A percentile compares a stretch with the other conserved stretches of the same genome.
These are phyloP conservation scores for Ciborinia camelliae DNA, from an alignment of 2,329 filamentous ascomycete genomes.

Conservation along the genomic window DNA sequence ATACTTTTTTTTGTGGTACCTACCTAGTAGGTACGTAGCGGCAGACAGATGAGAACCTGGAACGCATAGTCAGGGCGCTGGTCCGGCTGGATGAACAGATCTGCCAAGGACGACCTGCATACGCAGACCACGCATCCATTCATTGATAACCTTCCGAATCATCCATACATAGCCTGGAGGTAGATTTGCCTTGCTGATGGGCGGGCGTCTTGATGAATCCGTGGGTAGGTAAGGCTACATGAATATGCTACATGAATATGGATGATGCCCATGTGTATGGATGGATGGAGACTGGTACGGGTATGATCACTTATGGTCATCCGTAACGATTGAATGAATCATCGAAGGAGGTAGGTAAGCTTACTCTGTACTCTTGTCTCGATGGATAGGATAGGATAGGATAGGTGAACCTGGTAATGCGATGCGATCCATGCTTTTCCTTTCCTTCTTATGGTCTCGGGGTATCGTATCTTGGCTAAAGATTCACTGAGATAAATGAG, in stretches of 20 bases:
- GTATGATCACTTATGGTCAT: background rate
- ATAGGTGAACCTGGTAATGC: too few relatives aligned
- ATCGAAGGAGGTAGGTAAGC: background rate
- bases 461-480: background rate
- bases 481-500: background rate
- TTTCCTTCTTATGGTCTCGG: background rate
- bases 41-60: slow-evolving; percentile 1
- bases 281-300: background rate
- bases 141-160: background rate
- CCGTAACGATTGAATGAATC: background rate
- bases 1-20: slow-evolving; percentile 7
- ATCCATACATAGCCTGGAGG: too few relatives aligned
- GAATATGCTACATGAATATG: too few relatives aligned
- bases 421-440: background rate
- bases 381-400: too few relatives aligned
- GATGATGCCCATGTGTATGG: too few relatives aligned
- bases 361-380: too few relatives aligned
- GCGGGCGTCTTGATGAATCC: background rate
- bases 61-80: background rate
- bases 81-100: background rate
- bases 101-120: slow-evolving; percentile 6
- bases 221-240: background rate
- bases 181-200: background rate
- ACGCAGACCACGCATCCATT: background rate
- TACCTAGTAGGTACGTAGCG: background rate